These are phyloP conservation scores for Neurospora hispaniola DNA, from an alignment of 495 filamentous ascomycete species.

Conservation along the genomic window DNA sequence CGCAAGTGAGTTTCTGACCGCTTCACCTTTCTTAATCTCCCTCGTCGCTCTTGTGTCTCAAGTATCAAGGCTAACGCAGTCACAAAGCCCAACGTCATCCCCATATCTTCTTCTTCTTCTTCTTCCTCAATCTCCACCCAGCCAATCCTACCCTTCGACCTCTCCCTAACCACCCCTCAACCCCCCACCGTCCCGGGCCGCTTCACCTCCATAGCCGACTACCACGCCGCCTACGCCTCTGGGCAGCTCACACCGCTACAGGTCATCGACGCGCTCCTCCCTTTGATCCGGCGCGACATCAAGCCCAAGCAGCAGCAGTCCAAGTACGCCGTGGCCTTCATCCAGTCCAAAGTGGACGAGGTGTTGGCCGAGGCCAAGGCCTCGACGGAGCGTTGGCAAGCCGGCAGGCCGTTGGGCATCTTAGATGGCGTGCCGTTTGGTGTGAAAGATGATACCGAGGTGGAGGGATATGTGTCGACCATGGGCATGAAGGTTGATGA, in stretches of 20 bases:
- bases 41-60: not conserved
- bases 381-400: conserved; percentile 58
- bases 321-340: conserved; percentile 60
- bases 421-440: conserved; percentile 82
- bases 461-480: conserved; percentile 60
- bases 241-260: conserved; percentile 58
- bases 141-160: conserved; percentile 20
- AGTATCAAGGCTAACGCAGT: not conserved
- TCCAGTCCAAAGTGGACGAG: conserved; percentile 44
- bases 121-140: conserved; percentile 5
- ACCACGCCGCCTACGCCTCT: conserved; percentile 58
- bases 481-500: conserved; percentile 40
- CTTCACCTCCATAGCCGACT: conserved; percentile 67
- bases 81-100: conserved; percentile 65
- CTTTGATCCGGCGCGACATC: conserved; percentile 52
- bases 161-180: conserved; percentile 23
- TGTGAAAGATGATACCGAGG: conserved; percentile 75
- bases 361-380: conserved; percentile 57
- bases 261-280: conserved; percentile 60
- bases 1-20: conserved; percentile 30
- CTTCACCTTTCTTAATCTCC: not conserved
- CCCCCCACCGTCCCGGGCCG: conserved; percentile 29
- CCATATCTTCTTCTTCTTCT: conserved; percentile 24
- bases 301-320: conserved; percentile 24
- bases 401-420: conserved; percentile 49